A percentile compares a stretch with the other conserved stretches of the same genome.
phyloP scores from a whole-genome alignment of 2,329 filamentous ascomycete genomes.

The Lizonia empirigonia region DNA sequence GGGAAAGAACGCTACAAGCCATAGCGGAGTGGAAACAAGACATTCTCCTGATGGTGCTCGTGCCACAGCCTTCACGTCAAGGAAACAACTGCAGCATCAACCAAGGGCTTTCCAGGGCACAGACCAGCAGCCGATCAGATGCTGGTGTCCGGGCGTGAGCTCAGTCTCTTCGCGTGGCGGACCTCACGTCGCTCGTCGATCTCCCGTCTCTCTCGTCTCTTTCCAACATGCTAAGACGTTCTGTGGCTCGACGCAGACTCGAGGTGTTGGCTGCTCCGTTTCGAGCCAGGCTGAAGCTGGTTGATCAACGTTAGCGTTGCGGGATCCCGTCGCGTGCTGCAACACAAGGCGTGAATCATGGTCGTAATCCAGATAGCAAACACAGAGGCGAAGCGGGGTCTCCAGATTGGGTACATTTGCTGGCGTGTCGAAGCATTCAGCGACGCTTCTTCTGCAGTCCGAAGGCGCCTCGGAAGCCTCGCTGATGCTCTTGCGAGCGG shows the following conservation, averaged over 20 bases:
- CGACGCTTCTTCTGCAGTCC: constrained; percentile 12
- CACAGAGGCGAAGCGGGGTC: background rate
- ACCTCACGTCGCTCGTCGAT: background rate
- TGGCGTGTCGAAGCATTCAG: background rate
- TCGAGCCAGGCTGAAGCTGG: no score
- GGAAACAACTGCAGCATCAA: background rate
- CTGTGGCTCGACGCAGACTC: no score
- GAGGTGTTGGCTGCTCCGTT: no score
- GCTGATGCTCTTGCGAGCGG: constrained; percentile 4
- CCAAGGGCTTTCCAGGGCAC: background rate
- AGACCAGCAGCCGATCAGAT: background rate
- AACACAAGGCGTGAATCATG: background rate
- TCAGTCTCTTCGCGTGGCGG: background rate
- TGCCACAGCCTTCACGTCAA: no score
- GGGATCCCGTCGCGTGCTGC: no score
- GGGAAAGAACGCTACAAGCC: no score
- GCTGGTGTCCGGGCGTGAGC: background rate
- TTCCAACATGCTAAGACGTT: background rate
- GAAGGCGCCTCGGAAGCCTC: constrained; percentile 12
- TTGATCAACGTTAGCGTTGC: no score
- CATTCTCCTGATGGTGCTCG: no score
- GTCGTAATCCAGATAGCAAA: background rate
- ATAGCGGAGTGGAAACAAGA: no score
- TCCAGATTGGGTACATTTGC: background rate
- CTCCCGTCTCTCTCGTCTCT: background rate